phyloP scores from a whole-genome alignment of 305 asterid genomes.

The Fraxinus latifolia region DNA sequence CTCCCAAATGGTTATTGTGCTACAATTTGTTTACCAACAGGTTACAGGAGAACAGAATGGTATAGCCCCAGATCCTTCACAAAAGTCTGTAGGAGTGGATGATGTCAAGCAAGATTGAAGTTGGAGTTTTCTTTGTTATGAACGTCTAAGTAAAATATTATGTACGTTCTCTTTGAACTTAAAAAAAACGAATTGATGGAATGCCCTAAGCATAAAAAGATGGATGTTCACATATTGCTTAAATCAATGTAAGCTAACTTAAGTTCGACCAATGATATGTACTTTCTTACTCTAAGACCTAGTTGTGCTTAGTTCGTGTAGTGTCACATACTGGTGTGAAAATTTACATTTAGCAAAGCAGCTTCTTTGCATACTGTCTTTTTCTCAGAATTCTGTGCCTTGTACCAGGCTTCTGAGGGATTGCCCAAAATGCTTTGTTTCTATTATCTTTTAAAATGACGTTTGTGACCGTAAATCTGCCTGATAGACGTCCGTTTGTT shows the following conservation, averaged over 20 bases:
- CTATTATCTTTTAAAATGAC: not conserved
- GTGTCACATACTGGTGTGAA: not conserved
- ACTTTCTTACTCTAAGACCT: not conserved
- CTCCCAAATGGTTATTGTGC: constrained; percentile 14
- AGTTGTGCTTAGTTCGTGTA: not conserved
- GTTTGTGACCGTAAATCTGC: not conserved
- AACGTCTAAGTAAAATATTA: constrained; percentile 15
- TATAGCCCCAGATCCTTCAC: constrained; percentile 38
- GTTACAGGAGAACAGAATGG: constrained; percentile 39
- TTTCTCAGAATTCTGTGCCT: not conserved
- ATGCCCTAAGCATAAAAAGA: constrained; percentile 6
- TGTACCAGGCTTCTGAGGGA: not conserved
- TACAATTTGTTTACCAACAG: constrained; percentile 30
- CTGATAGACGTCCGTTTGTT: not conserved
- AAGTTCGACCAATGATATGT: not conserved
- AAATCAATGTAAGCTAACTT: constrained; percentile 7
- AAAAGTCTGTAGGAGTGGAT: constrained; percentile 39
- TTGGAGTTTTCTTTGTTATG: constrained; percentile 3
- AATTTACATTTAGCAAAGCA: not conserved
- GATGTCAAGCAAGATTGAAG: constrained; percentile 51
- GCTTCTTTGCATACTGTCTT: not conserved
- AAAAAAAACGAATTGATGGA: constrained; percentile 10
- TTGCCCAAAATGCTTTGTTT: not conserved
- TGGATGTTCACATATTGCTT: constrained; percentile 16
- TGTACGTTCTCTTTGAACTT: constrained; percentile 21